These are phyloP conservation scores for Elsinoe ampelina DNA, from an alignment of 2,329 filamentous ascomycete genomes.

Conservation along the genomic window DNA sequence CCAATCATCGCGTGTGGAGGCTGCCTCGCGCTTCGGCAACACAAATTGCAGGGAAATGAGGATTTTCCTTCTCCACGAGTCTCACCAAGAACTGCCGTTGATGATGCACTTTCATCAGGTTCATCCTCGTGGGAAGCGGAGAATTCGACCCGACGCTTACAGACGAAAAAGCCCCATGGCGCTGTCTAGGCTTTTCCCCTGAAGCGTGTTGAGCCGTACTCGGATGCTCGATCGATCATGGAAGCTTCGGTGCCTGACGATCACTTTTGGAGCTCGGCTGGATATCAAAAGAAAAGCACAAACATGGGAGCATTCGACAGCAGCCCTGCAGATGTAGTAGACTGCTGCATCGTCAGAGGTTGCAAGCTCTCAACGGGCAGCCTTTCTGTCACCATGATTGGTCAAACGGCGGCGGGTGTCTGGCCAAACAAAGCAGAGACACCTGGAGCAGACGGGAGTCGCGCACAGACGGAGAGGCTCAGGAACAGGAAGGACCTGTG, in stretches of 20 bases:
- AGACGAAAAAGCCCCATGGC: neutral
- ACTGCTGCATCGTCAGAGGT: neutral
- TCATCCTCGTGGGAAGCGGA: constrained; percentile 1
- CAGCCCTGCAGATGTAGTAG: neutral
- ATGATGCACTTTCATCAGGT: neutral
- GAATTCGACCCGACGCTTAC: neutral
- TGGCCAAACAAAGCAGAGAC: constrained; percentile 10
- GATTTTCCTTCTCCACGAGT: neutral
- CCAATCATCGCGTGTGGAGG: neutral
- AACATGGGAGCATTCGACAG: neutral
- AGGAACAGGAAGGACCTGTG: constrained; percentile 4
- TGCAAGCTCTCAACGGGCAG: neutral
- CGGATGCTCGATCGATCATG: constrained; percentile 7
- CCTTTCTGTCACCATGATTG: constrained; percentile 3
- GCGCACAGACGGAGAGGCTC: neutral
- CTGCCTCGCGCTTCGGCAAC: constrained; percentile 4
- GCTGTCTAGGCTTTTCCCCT: constrained; percentile 6
- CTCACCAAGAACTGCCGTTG: neutral
- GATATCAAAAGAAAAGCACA: neutral
- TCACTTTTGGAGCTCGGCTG: neutral
- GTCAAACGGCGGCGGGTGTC: constrained; percentile 2
- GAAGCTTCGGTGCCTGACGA: neutral
- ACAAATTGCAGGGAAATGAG: constrained; percentile 8
- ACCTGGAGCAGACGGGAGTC: neutral
- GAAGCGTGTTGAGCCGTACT: neutral